phyloP scores from a whole-genome alignment of 768 basidiomycete genomes.

The Coprinopsis marcescibilis region DNA sequence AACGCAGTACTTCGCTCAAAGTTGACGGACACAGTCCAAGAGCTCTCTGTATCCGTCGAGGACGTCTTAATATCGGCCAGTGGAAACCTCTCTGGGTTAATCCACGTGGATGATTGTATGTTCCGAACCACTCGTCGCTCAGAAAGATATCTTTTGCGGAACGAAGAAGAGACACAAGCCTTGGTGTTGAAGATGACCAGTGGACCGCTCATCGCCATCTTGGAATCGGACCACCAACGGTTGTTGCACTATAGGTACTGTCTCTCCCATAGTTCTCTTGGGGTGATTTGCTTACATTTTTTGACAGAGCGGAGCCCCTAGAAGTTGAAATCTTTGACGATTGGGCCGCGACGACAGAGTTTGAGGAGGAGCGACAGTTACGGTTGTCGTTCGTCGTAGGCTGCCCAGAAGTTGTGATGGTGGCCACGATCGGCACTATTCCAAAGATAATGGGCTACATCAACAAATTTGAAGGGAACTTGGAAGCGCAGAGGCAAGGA shows the following conservation, averaged over 20 bases:
- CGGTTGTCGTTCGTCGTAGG: slow-evolving; percentile 70
- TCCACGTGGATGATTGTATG: slow-evolving; percentile 60
- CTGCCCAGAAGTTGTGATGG: slow-evolving; percentile 61
- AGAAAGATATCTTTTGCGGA: slow-evolving; percentile 30
- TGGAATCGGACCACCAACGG: slow-evolving; percentile 75
- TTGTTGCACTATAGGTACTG: slow-evolving; percentile 67
- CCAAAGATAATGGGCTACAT: slow-evolving; percentile 71
- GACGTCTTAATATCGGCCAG: slow-evolving; percentile 63
- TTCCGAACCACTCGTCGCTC: slow-evolving; percentile 69
- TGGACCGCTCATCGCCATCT: slow-evolving; percentile 55
- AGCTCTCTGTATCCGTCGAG: slow-evolving; percentile 60
- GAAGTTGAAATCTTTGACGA: slow-evolving; percentile 73
- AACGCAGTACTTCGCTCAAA: slow-evolving; percentile 62
- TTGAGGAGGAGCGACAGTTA: slow-evolving; percentile 43
- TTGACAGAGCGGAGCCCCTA: slow-evolving; percentile 67
- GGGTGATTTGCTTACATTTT: slow-evolving; percentile 2
- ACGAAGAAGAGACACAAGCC: slow-evolving; percentile 43
- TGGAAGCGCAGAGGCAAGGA: slow-evolving; percentile 67
- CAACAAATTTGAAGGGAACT: slow-evolving; percentile 68
- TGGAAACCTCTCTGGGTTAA: slow-evolving; percentile 66
- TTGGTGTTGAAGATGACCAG: slow-evolving; percentile 72
- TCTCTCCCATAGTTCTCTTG: too few species aligned
- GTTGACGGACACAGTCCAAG: slow-evolving; percentile 54
- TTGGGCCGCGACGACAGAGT: slow-evolving; percentile 52
- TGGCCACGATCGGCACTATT: slow-evolving; percentile 69